Conservation (phyloP, 768 basidiomycete species). For the Hirschioporus abietinus region DNA sequence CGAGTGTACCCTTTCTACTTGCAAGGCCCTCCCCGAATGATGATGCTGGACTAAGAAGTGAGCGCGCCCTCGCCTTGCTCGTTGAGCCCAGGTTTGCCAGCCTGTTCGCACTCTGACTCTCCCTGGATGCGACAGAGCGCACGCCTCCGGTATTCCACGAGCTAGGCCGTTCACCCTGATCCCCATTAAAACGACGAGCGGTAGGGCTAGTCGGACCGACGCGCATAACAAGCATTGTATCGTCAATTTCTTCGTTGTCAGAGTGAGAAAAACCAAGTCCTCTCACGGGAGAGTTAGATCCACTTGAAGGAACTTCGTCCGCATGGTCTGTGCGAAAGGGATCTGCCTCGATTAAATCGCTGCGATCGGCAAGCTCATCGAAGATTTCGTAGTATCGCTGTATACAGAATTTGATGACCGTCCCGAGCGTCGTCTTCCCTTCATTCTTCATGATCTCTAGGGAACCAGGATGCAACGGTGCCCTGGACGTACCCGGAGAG, state of each 20-base stretch:
- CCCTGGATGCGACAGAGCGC: slow-evolving; percentile 27
- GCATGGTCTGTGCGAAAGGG: slow-evolving; percentile 14
- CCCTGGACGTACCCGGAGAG: slow-evolving; percentile 10
- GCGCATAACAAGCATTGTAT: slow-evolving; percentile 70
- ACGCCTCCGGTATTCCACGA: slow-evolving; percentile 28
- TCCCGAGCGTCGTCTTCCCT: slow-evolving; percentile 61
- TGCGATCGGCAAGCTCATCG: slow-evolving; percentile 71
- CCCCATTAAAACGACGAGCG: slow-evolving; percentile 1
- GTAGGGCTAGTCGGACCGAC: slow-evolving; percentile 38
- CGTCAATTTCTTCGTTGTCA: slow-evolving; percentile 72
- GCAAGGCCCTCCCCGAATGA: slow-evolving; percentile 27
- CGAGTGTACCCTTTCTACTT: slow-evolving; percentile 50
- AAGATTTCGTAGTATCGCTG: slow-evolving; percentile 83
- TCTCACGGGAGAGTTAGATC: slow-evolving; percentile 24
- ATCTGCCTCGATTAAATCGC: slow-evolving; percentile 41
- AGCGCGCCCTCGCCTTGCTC: slow-evolving; percentile 37
- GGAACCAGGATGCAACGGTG: slow-evolving; percentile 16
- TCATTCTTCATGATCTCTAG: slow-evolving; percentile 27
- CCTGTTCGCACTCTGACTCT: slow-evolving; percentile 14
- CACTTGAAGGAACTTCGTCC: slow-evolving; percentile 16
- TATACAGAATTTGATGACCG: slow-evolving; percentile 71
- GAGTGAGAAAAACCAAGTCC: slow-evolving; percentile 29
- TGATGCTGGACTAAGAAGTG: slow-evolving; percentile 65
- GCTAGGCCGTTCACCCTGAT: slow-evolving; percentile 27
- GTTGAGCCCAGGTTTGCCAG: slow-evolving; percentile 16